Evolutionary conservation across 345 rosid genomes (phyloP), one percentile per base, ranked within the genome.

Genomic region (Salix exigua): DNA sequence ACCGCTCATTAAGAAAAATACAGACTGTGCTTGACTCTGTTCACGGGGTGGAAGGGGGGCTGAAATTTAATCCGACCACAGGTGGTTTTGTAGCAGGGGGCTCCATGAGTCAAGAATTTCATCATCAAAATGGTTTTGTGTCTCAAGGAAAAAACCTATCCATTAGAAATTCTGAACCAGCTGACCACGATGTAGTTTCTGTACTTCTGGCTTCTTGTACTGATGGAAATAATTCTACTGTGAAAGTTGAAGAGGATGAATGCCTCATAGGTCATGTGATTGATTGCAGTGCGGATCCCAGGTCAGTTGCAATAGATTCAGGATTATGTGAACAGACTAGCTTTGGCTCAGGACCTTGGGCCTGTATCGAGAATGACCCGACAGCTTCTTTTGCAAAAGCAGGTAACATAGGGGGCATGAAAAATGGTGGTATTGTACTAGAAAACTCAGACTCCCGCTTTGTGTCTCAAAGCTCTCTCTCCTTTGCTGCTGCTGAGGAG

Each of bases 11-110:
- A 65, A 86, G 68, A 83, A 94, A 89, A 85, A 91, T 94, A 85
- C 91, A 91, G 76, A 90, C 94, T 0, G 95, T 92, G 75, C 84
- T 94, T 0, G 90, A 89, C 74, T 91, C 98, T 74, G 98, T 94
- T 72, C 97, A 89, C 50, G 98, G 98, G 25, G 94, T 94, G 28
- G 92, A 92, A 77, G 92, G 97, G 75, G 90, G 93, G 66, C 62
- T 95, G 46, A 93, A 86, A 78, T 93, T 86, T 83, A 93, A 95
- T 80, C 91, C 96, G 23, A 35, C 82, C 16, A 87, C 88, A 2
- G 92, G 95, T 62, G 94, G 84, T 48, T 89, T 93, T 71, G 84
- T 91, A 48, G 89, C 99, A 48, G 86, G 86, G 67, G 89, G 89
- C 42, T 65, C 92, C 38, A 62, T 77, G 30, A 68, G 66, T 48